Percentiles rank a stretch among this genome's conserved stretches.
Evolutionary conservation across 345 rosid species (phyloP).

Genomic region (Gossypium mustelinum): DNA sequence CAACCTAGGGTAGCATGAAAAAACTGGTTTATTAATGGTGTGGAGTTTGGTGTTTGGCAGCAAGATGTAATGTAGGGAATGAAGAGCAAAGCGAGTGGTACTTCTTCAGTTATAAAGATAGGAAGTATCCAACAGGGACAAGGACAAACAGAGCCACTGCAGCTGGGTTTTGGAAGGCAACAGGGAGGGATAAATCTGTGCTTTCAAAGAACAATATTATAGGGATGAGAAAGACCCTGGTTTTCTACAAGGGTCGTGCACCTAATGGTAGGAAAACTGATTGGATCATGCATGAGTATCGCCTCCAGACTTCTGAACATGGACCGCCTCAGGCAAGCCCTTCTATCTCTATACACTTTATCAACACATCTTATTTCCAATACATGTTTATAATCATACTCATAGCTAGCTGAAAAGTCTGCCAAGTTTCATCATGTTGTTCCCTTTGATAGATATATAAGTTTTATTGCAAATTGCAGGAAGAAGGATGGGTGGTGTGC

Average conservation of each 20-base stretch:
- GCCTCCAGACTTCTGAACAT: conserved; percentile 67
- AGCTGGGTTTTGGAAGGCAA: conserved; percentile 97
- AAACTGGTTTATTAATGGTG: too few species aligned
- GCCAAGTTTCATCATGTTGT: not conserved
- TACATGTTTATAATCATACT: too few species aligned
- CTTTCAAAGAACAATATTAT: conserved; percentile 67
- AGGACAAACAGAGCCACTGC: conserved; percentile 87
- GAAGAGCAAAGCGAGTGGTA: conserved; percentile 89
- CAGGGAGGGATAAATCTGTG: conserved; percentile 90
- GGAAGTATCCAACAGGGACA: conserved; percentile 94
- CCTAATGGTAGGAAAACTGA: conserved; percentile 86
- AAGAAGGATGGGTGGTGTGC: conserved; percentile 98
- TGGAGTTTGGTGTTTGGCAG: conserved; percentile 35
- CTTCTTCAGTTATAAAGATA: conserved; percentile 95
- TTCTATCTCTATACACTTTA: not conserved
- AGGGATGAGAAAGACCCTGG: conserved; percentile 95
- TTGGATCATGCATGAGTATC: conserved; percentile 97
- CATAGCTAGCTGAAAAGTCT: too few species aligned
- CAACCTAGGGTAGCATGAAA: too few species aligned
- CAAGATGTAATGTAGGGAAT: conserved; percentile 72
- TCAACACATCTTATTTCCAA: not conserved
- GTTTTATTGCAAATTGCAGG: conserved; percentile 39
- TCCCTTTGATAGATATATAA: not conserved
- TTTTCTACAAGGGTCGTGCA: conserved; percentile 87
- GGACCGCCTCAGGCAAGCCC: conserved; percentile 66